A percentile compares a stretch with the other conserved stretches of the same genome.
Evolutionary conservation across 768 basidiomycete genomes (phyloP).

Genomic region (Aureoboletus auriporus): DNA sequence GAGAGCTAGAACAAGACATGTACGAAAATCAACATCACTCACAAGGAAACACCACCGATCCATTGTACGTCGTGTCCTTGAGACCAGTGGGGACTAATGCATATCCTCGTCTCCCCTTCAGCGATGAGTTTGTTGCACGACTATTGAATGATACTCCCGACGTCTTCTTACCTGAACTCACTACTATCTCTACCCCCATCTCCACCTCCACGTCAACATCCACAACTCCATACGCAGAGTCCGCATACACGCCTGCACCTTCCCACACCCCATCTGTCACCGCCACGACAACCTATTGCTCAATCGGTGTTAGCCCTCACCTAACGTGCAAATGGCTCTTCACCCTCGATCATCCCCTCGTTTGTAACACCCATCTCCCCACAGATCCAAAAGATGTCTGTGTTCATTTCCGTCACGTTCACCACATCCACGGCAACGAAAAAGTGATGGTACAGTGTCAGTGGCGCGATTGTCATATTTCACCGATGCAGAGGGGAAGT

Average conservation of each 20-base stretch:
- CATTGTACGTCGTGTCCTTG: constrained; percentile 8
- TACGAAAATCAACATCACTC: background rate
- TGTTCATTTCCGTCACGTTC: constrained; percentile 10
- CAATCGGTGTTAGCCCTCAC: background rate
- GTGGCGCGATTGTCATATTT: constrained; percentile 11
- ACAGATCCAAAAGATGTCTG: constrained; percentile 1
- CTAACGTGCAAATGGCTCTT: constrained; percentile 12
- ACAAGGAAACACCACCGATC: background rate
- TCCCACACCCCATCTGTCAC: background rate
- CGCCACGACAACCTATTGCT: background rate
- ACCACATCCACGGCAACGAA: constrained; percentile 16
- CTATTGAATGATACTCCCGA: constrained; percentile 5
- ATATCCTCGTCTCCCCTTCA: background rate
- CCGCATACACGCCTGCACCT: background rate
- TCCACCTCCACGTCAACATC: background rate
- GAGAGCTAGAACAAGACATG: constrained; percentile 1
- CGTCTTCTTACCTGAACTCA: background rate
- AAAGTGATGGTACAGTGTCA: constrained; percentile 6
- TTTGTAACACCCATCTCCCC: constrained; percentile 7
- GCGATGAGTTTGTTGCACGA: constrained; percentile 12
- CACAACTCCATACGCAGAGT: too few species aligned
- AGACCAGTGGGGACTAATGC: too few species aligned
- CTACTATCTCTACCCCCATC: background rate
- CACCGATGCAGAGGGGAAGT: constrained; percentile 19
- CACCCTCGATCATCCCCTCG: background rate